Percentiles rank a stretch among this genome's conserved stretches.
Evolutionary conservation across 2,329 filamentous ascomycete genomes (phyloP).

Genomic region (Paramyrothecium roridum): DNA sequence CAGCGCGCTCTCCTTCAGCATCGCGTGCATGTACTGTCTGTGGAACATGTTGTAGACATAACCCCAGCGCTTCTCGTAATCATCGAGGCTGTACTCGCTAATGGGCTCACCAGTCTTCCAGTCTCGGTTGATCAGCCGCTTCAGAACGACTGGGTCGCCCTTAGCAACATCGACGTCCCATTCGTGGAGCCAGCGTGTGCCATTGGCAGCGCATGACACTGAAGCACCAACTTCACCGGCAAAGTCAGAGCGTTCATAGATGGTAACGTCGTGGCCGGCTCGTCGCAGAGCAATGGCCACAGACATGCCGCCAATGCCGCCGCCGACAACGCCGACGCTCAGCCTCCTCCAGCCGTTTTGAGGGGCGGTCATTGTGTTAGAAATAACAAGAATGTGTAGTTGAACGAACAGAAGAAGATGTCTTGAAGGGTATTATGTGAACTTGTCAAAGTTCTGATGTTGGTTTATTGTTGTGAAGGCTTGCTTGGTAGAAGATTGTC

Average conservation of each 20-base stretch:
- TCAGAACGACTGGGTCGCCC: slow-evolving; percentile 63
- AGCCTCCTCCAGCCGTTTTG: slow-evolving; percentile 39
- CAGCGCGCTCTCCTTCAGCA: slow-evolving; percentile 60
- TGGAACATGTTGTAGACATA: slow-evolving; percentile 69
- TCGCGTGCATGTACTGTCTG: slow-evolving; percentile 64
- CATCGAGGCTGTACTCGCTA: slow-evolving; percentile 60
- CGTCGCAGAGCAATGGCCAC: slow-evolving; percentile 43
- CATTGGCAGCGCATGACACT: slow-evolving; percentile 67
- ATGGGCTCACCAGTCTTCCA: slow-evolving; percentile 67
- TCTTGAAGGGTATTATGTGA: too few species aligned
- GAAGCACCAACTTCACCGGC: slow-evolving; percentile 67
- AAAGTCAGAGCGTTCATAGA: slow-evolving; percentile 66
- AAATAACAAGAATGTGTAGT: too few species aligned
- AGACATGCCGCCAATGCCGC: slow-evolving; percentile 46
- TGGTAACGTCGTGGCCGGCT: slow-evolving; percentile 47
- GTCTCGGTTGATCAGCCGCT: slow-evolving; percentile 65
- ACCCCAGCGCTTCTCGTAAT: slow-evolving; percentile 65
- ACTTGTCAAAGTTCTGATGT: too few species aligned
- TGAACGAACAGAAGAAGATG: too few species aligned
- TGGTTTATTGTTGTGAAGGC: too few species aligned
- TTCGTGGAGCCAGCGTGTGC: slow-evolving; percentile 66
- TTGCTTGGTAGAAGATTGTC: too few species aligned
- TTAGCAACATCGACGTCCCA: slow-evolving; percentile 63
- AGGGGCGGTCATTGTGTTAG: too few species aligned
- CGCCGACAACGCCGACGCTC: slow-evolving; percentile 40